Evolutionary conservation across 192 early-diverging fungal genomes (phyloP), one percentile per base, ranked within the genome.

Genomic region (Coemansia sp.): DNA sequence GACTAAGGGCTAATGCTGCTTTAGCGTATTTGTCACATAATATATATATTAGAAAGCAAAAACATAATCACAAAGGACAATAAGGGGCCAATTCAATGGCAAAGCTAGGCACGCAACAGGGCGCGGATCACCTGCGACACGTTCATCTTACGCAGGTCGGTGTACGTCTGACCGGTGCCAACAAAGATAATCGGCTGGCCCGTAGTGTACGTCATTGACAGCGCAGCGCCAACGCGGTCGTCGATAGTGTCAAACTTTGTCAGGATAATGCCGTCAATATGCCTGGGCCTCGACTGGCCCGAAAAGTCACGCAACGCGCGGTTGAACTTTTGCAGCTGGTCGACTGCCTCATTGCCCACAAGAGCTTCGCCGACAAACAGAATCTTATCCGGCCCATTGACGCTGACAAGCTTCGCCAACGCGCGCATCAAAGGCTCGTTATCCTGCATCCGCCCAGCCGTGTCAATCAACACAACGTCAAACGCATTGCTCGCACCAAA

Each of bases 371-470:
- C 95, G 11, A 98, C 95, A 82, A 98, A 98, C 49, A 98, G 80
- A 56, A 98, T 93, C 77, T 98, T 98, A 78, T 98, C 93, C 0
- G 95, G 93, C 39, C 85, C 82, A 69, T 98, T 98, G 24, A 87
- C 83, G 19, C 90, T 83, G 11, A 96, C 93, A 22, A 98, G 80
- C 82, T 98, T 98, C 22, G 95, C 88, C 53, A 98, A 80, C 0
- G 95, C 91, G 14, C 95, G 85, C 95, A 98, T 98, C 63, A 98
- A 68, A 9, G 95, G 95, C 76, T 96, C 95, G 59, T 98, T 98
- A 64, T 98, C 95, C 69, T 98, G 95, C 95, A 98, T 98, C 38
- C 95, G 85, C 2, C 95, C 95, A 6, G 95, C 95, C 4, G 95
- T 98, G 64, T 98, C 95, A 30, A 98, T 89, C 21, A 98, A 77